phyloP scores from a whole-genome alignment of 163 green algal species.

The Trebouxia gelatinosa region DNA sequence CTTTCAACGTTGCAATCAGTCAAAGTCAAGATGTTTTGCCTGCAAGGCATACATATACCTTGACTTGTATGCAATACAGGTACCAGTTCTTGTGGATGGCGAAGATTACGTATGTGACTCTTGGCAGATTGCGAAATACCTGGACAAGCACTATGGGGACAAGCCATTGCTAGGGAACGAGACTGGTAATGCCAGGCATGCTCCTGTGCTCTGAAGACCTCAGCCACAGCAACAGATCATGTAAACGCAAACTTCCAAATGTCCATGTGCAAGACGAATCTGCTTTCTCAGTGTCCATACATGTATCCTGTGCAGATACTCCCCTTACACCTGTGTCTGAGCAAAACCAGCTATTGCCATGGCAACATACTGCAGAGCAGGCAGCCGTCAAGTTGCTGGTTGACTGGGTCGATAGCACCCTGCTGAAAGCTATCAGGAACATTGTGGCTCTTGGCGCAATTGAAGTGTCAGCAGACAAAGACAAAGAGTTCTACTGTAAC shows the following conservation, averaged over 20 bases:
- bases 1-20: too few relatives aligned
- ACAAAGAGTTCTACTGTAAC: constrained; percentile 6
- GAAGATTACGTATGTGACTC: neutral
- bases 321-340: neutral
- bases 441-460: neutral
- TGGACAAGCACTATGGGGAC: neutral
- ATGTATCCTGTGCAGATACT: neutral
- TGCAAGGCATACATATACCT: too few relatives aligned
- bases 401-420: neutral
- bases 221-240: too few relatives aligned
- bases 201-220: neutral
- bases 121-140: constrained; percentile 11
- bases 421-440: neutral
- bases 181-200: too few relatives aligned
- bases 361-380: neutral
- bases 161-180: too few relatives aligned
- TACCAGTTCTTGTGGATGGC: neutral
- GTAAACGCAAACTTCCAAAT: too few relatives aligned
- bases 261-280: neutral
- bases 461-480: neutral
- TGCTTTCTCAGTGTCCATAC: neutral
- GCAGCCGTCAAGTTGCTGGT: neutral
- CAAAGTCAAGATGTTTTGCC: too few relatives aligned
- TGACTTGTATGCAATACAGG: too few relatives aligned
- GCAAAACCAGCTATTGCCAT: too few relatives aligned